Evolutionary conservation across 768 basidiomycete genomes (phyloP).

Genomic region (Rhizopogon salebrosus): DNA sequence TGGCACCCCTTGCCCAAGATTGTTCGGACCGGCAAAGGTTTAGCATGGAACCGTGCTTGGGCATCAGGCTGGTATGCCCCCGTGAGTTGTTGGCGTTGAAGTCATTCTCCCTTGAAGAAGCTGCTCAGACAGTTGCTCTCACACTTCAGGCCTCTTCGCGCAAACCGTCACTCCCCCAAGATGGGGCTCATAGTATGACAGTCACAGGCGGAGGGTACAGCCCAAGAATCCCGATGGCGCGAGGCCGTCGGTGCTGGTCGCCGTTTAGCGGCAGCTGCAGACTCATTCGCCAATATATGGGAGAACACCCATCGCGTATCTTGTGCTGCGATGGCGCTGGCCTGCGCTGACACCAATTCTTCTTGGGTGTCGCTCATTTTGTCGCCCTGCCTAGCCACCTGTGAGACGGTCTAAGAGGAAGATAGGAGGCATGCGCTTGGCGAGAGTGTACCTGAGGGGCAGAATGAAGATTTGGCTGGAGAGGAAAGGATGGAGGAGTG

Average conservation of each 20-base stretch:
- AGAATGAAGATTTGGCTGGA: no score
- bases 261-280: conserved; percentile 53
- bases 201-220: conserved; percentile 14
- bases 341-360: no score
- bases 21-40: conserved; percentile 42
- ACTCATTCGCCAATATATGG: conserved; percentile 54
- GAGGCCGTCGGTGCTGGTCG: conserved; percentile 53
- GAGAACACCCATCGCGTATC: conserved; percentile 26
- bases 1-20: conserved; percentile 46
- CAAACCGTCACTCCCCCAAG: conserved; percentile 28
- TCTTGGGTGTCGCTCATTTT: conserved; percentile 34
- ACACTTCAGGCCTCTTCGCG: conserved; percentile 54
- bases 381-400: conserved; percentile 58
- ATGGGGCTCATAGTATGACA: conserved; percentile 7
- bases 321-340: conserved; percentile 13
- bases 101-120: conserved; percentile 49
- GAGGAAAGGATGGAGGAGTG: no score
- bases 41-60: conserved; percentile 36
- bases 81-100: conserved; percentile 54
- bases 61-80: conserved; percentile 29
- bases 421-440: conserved; percentile 49
- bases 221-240: conserved; percentile 33
- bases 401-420: conserved; percentile 25
- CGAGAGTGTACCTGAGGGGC: conserved; percentile 41
- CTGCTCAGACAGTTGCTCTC: conserved; percentile 38